phyloP scores from a whole-genome alignment of 208 protist species.

The Trichomonas tenax region DNA sequence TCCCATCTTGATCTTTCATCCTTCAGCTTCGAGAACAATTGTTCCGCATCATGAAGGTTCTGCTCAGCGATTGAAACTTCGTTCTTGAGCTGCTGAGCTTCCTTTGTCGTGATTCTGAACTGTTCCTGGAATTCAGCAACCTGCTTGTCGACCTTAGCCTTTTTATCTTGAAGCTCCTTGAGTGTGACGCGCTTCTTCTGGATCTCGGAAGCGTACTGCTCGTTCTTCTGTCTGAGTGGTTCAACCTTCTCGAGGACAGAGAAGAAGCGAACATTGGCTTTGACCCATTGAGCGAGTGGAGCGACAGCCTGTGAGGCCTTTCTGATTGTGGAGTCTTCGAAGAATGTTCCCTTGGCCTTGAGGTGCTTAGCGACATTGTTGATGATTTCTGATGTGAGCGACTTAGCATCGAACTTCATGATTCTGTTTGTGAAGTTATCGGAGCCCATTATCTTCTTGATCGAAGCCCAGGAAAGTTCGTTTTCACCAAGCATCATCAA shows the following conservation, averaged over 20 bases:
- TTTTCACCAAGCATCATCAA: slow-evolving; percentile 66
- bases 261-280: slow-evolving; percentile 80
- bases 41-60: slow-evolving; percentile 60
- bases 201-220: not conserved
- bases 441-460: slow-evolving; percentile 69
- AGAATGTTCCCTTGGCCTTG: slow-evolving; percentile 58
- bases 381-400: slow-evolving; percentile 52
- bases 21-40: slow-evolving; percentile 74
- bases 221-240: slow-evolving; percentile 2
- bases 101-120: slow-evolving; percentile 72
- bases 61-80: slow-evolving; percentile 66
- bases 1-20: slow-evolving; percentile 78
- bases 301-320: slow-evolving; percentile 73
- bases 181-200: not conserved
- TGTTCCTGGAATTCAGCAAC: slow-evolving; percentile 36
- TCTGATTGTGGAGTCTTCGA: slow-evolving; percentile 68
- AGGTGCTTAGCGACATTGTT: slow-evolving; percentile 68
- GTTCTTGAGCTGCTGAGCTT: slow-evolving; percentile 67
- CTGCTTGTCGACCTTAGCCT: not conserved
- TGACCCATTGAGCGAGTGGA: slow-evolving; percentile 85
- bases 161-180: not conserved
- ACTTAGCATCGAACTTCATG: slow-evolving; percentile 75
- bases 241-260: slow-evolving; percentile 65
- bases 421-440: slow-evolving; percentile 70
- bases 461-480: slow-evolving; percentile 73